These are phyloP conservation scores for Pseudotsuga menziesii DNA, from an alignment of 75 land plant species.

Conservation along the genomic window DNA sequence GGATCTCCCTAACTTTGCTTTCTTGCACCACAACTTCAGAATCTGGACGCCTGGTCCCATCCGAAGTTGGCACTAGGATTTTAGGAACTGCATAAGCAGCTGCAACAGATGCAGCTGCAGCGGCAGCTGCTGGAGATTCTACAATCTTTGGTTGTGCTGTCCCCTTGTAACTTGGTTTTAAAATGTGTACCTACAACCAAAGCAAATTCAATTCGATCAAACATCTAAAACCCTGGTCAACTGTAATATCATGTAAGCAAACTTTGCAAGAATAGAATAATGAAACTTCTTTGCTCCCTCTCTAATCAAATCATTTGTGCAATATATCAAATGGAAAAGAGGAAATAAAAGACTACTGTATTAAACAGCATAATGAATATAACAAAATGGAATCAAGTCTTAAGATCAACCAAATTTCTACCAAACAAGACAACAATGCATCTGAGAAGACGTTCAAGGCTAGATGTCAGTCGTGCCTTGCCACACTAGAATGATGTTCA, in stretches of 20 bases:
- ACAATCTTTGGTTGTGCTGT: conserved; percentile 41
- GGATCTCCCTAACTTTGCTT: conserved; percentile 11
- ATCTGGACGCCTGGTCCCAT: conserved; percentile 6
- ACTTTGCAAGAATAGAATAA: conserved; percentile 1
- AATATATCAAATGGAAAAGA: background rate
- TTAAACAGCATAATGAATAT: background rate
- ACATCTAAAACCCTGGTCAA: background rate
- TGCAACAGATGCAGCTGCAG: conserved; percentile 82
- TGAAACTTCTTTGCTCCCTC: background rate
- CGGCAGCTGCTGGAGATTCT: conserved; percentile 70
- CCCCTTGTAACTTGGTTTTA: conserved; percentile 49
- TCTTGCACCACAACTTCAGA: conserved; percentile 9
- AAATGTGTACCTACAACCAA: conserved; percentile 41
- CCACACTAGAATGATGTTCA: no score
- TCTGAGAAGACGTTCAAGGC: no score
- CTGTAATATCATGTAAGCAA: background rate
- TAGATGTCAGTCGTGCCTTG: no score
- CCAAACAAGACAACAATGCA: no score
- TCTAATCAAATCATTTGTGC: conserved; percentile 1
- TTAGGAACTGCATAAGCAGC: conserved; percentile 50
- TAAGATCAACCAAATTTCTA: background rate
- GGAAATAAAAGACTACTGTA: background rate
- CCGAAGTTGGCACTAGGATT: conserved; percentile 16
- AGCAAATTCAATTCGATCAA: background rate
- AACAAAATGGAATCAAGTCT: background rate